Percentiles rank a stretch among this genome's conserved stretches.
phyloP scores from a whole-genome alignment of 345 rosid species.

The Boechera retrofracta region DNA sequence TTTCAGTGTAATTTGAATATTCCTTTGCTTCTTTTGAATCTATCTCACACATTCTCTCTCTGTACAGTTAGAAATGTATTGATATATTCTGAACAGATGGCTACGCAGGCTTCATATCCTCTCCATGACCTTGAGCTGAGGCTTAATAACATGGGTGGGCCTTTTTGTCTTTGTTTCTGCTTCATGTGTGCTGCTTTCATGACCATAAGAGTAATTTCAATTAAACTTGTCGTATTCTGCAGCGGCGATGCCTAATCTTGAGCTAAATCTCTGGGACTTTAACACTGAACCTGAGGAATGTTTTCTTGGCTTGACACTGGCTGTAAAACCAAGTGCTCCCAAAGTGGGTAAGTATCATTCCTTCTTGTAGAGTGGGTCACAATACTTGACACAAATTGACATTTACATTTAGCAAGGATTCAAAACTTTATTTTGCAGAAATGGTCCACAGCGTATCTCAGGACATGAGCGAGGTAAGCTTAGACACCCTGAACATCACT shows the following conservation, averaged over 20 bases:
- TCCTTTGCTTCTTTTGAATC: constrained; percentile 1
- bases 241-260: constrained; percentile 86
- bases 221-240: constrained; percentile 32
- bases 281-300: constrained; percentile 81
- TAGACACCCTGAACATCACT: not conserved
- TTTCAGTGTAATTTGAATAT: constrained; percentile 65
- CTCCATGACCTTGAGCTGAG: constrained; percentile 74
- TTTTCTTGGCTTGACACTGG: constrained; percentile 90
- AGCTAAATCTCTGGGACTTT: constrained; percentile 92
- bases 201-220: constrained; percentile 3
- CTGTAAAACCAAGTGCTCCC: constrained; percentile 82
- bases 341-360: constrained; percentile 58
- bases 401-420: not conserved
- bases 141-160: constrained; percentile 75
- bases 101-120: constrained; percentile 65
- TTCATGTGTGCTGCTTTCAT: constrained; percentile 9
- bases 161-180: constrained; percentile 11
- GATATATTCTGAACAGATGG: constrained; percentile 55
- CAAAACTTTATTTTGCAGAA: constrained; percentile 51
- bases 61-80: constrained; percentile 30
- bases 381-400: not conserved
- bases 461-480: constrained; percentile 66
- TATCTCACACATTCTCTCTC: constrained; percentile 15
- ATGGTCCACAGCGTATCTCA: constrained; percentile 63
- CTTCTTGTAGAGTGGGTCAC: constrained; percentile 20